Percentiles rank a stretch among this genome's conserved stretches.
Evolutionary conservation across 768 basidiomycete genomes (phyloP).

Genomic region (Trametes sanguinea): DNA sequence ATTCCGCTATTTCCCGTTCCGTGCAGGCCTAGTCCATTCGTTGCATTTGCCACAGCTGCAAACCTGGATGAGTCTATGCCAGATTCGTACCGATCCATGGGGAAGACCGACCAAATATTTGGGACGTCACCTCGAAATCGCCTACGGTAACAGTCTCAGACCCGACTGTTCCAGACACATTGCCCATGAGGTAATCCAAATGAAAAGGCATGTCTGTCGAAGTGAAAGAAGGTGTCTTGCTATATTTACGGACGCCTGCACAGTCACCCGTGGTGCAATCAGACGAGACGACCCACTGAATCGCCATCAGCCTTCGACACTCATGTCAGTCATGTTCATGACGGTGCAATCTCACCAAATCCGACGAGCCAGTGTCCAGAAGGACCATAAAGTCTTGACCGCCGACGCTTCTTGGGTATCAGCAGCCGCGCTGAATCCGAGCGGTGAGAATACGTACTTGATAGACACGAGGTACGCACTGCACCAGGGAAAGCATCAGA

Average conservation of each 20-base stretch:
- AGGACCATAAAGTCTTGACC: conserved; percentile 47
- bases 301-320: conserved; percentile 4
- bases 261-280: conserved; percentile 50
- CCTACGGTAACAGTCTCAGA: conserved; percentile 51
- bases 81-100: background rate
- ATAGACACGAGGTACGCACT: conserved; percentile 46
- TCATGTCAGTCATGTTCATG: conserved; percentile 4
- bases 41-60: conserved; percentile 48
- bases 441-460: conserved; percentile 30
- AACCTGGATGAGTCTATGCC: background rate
- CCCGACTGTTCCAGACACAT: conserved; percentile 48
- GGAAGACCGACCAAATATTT: conserved; percentile 46
- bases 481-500: background rate
- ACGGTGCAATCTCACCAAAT: conserved; percentile 42
- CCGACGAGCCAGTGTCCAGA: conserved; percentile 60
- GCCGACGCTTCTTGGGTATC: conserved; percentile 39
- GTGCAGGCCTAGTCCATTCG: conserved; percentile 45
- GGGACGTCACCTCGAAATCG: conserved; percentile 45
- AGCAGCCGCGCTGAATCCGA: conserved; percentile 5
- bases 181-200: conserved; percentile 51
- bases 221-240: conserved; percentile 33
- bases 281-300: conserved; percentile 53
- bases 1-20: conserved; percentile 55
- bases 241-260: conserved; percentile 44
- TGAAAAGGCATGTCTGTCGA: conserved; percentile 41